These are phyloP conservation scores for Aspergillus japonicus DNA, from an alignment of 2,329 filamentous ascomycete genomes.

Conservation along the genomic window DNA sequence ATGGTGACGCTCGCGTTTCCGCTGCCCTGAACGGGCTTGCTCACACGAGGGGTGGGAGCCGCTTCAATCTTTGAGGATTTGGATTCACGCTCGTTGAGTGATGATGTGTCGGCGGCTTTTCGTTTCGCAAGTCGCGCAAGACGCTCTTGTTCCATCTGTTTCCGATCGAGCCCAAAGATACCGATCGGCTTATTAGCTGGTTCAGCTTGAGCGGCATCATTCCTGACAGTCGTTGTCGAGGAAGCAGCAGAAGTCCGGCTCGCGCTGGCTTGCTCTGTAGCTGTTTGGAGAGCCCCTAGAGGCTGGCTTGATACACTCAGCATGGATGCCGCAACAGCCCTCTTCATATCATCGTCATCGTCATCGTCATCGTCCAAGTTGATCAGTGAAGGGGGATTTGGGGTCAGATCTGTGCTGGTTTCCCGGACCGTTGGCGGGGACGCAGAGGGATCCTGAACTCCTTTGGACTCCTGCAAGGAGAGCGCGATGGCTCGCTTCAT, in stretches of 20 bases:
- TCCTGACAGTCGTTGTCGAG: neutral
- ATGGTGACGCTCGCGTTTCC: neutral
- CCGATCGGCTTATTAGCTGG: conserved; percentile 24
- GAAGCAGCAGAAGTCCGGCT: neutral
- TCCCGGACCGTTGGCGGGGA: neutral
- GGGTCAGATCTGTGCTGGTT: neutral
- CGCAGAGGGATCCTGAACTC: conserved; percentile 7
- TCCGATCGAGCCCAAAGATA: conserved; percentile 65
- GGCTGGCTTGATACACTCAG: neutral
- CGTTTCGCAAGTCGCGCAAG: conserved; percentile 66
- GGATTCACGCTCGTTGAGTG: conserved; percentile 22
- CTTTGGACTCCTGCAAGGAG: conserved; percentile 29
- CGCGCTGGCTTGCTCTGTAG: neutral
- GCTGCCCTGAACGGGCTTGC: neutral
- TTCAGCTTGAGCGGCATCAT: neutral
- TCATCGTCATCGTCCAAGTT: neutral
- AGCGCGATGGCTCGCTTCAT: conserved; percentile 36
- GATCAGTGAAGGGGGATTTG: neutral
- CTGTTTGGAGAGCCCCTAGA: neutral
- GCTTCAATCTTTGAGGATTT: conserved; percentile 25
- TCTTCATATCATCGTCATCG: neutral
- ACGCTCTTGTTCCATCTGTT: conserved; percentile 81
- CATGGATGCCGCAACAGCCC: neutral
- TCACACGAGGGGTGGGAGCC: neutral
- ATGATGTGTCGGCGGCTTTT: conserved; percentile 44